Evolutionary conservation across 2,329 filamentous ascomycete genomes (phyloP).

Genomic region (Aureobasidium uvarum): DNA sequence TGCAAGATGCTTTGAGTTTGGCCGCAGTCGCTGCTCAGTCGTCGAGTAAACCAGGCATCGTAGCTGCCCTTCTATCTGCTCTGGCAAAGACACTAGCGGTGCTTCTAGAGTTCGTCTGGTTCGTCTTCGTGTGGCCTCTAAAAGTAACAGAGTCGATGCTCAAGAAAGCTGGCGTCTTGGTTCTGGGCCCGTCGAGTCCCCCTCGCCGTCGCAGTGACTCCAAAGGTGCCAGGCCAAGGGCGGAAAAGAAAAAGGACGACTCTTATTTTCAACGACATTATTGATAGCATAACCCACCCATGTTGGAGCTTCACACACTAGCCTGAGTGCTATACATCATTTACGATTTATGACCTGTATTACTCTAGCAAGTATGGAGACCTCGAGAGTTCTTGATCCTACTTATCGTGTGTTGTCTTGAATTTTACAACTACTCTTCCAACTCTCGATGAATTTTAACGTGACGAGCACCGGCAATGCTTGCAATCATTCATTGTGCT

Average conservation of each 20-base stretch:
- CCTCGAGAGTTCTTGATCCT: neutral
- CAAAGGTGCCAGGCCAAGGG: neutral
- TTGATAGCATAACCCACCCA: neutral
- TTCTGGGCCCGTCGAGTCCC: constrained; percentile 16
- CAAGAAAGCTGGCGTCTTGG: constrained; percentile 16
- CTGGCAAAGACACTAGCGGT: constrained; percentile 25
- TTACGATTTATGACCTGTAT: constrained; percentile 13
- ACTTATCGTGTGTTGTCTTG: neutral
- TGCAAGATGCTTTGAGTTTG: constrained; percentile 77
- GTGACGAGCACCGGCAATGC: neutral
- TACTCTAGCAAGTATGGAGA: neutral
- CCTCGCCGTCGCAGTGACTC: constrained; percentile 1
- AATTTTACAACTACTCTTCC: neutral
- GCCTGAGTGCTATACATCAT: neutral
- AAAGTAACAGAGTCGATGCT: constrained; percentile 19
- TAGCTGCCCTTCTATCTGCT: constrained; percentile 30
- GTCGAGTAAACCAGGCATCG: constrained; percentile 33
- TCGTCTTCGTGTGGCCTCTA: constrained; percentile 22
- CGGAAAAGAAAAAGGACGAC: constrained; percentile 20
- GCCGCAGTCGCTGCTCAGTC: constrained; percentile 67
- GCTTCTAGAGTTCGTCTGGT: constrained; percentile 10
- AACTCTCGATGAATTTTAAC: neutral
- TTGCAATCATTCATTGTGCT: neutral
- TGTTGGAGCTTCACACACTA: neutral
- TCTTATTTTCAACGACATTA: constrained; percentile 21